These are phyloP conservation scores for Candida odintsovae DNA, from an alignment of 805 yeast species.

Conservation along the genomic window DNA sequence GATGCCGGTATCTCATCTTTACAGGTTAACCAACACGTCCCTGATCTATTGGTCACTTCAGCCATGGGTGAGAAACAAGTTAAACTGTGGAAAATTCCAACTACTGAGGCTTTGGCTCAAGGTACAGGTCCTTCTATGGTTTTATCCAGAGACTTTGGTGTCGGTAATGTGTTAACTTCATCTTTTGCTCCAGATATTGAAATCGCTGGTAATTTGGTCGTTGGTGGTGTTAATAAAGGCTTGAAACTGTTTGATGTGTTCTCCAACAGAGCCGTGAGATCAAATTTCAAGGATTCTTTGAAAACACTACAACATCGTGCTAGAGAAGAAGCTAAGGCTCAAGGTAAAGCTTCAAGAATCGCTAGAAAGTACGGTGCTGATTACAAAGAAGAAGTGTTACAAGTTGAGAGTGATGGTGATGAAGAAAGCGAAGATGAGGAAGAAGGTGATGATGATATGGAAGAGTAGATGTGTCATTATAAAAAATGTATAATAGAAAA, in stretches of 20 bases:
- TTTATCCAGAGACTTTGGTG: slow-evolving; percentile 84
- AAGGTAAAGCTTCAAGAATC: slow-evolving; percentile 64
- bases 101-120: slow-evolving; percentile 20
- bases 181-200: slow-evolving; percentile 84
- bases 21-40: slow-evolving; percentile 58
- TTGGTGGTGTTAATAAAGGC: slow-evolving; percentile 83
- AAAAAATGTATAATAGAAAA: neutral
- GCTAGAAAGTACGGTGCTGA: slow-evolving; percentile 62
- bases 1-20: slow-evolving; percentile 88
- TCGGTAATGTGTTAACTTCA: slow-evolving; percentile 83
- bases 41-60: slow-evolving; percentile 75
- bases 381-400: slow-evolving; percentile 49
- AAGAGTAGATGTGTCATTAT: neutral
- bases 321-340: slow-evolving; percentile 44
- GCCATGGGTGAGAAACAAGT: slow-evolving; percentile 87
- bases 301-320: slow-evolving; percentile 49
- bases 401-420: slow-evolving; percentile 59
- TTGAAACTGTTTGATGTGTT: slow-evolving; percentile 92
- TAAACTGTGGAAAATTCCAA: slow-evolving; percentile 80
- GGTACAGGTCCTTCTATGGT: slow-evolving; percentile 71
- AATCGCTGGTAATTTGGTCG: slow-evolving; percentile 73
- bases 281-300: slow-evolving; percentile 57
- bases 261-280: slow-evolving; percentile 73
- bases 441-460: slow-evolving; percentile 20
- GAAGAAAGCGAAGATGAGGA: slow-evolving; percentile 52